Conservation (phyloP, 371 early-diverging fungal genomes). For the Lichtheimia corymbifera region DNA sequence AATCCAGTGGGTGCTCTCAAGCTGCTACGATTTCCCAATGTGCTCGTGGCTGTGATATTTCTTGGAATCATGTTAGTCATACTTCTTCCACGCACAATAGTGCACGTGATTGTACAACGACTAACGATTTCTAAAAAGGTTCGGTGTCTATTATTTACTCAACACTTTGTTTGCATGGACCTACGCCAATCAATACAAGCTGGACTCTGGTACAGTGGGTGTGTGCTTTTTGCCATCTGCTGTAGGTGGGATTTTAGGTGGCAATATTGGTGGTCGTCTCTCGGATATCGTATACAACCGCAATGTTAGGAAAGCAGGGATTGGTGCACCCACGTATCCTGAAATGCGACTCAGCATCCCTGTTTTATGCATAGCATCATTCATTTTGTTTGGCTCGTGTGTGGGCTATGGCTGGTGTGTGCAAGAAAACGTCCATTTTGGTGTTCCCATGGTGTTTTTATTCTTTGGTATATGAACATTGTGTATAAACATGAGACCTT, state of each 20-base stretch:
- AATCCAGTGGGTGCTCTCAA: slow-evolving; percentile 41
- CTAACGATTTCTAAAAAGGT: slow-evolving; percentile 5
- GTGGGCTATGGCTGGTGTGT: slow-evolving; percentile 47
- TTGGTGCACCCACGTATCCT: slow-evolving; percentile 19
- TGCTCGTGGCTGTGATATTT: slow-evolving; percentile 29
- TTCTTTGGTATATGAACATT: slow-evolving; percentile 29
- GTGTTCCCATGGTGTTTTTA: slow-evolving; percentile 35
- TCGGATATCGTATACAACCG: slow-evolving; percentile 35
- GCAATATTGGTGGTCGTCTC: slow-evolving; percentile 38
- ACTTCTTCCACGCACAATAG: too few relatives aligned
- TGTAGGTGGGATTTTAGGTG: slow-evolving; percentile 36
- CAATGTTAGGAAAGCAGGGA: slow-evolving; percentile 23
- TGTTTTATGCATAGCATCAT: slow-evolving; percentile 19
- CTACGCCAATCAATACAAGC: slow-evolving; percentile 21
- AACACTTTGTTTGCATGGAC: slow-evolving; percentile 27
- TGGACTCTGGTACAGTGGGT: slow-evolving; percentile 27
- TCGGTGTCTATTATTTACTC: slow-evolving; percentile 21
- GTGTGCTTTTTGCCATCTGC: slow-evolving; percentile 27
- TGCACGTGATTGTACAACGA: background rate
- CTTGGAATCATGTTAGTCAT: slow-evolving; percentile 40
- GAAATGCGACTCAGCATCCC: slow-evolving; percentile 47
- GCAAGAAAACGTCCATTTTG: slow-evolving; percentile 40
- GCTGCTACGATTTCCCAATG: slow-evolving; percentile 29
- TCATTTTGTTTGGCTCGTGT: slow-evolving; percentile 22
- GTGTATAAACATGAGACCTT: background rate